Evolutionary conservation across 768 basidiomycete genomes (phyloP), one percentile per base, ranked within the genome.

Genomic region (Pleurotus sapidus): DNA sequence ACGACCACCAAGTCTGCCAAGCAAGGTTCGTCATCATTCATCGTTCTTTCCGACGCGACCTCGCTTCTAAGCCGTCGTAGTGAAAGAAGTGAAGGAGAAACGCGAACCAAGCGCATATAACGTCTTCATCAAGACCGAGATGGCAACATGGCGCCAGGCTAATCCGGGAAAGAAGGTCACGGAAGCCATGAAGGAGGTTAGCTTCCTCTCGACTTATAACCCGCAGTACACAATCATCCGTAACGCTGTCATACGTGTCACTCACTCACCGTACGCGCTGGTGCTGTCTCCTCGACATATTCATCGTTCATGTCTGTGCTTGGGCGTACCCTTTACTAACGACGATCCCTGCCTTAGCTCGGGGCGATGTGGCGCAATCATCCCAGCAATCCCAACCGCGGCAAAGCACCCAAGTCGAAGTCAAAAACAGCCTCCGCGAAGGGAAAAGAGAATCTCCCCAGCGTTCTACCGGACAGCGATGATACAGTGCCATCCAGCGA

Each of bases 351-450:
- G 47, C 20, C 30, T 1, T 60, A 87, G 86, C 83, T 87, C 59
- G 84, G 78, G 4, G 71, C 66, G 0, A 56, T 82, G 56, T 87
- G 86, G 86, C 76, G 71, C 46, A 77, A 84, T 56, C 76, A 85
- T 0, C 82, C 82, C 1, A 84, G 85, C 64, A 87, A 87, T 64
- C 84, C 86, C 1, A 86, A 84, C 58, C 79, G 83, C 23, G 85
- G 84, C 17, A 76, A 82, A 57, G 78, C 61, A 6, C 18, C 25
- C 37, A 67, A 64, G 51, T 50, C 70, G 7, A 66, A 65, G 59
- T 54, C 30, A 20, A 56, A 61, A 30, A 46, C 47, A 7, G 37
- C 56, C 30, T 50, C 59, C 14, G 46, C 60, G 18, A 61, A 45
- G 20, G 51, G 17, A 5, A 54, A 54, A 18, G 51, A 54, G 51